A percentile compares a stretch with the other conserved stretches of the same genome.
phyloP scores from a whole-genome alignment of 805 yeast species.

The Metschnikowia drakensbergensis region DNA sequence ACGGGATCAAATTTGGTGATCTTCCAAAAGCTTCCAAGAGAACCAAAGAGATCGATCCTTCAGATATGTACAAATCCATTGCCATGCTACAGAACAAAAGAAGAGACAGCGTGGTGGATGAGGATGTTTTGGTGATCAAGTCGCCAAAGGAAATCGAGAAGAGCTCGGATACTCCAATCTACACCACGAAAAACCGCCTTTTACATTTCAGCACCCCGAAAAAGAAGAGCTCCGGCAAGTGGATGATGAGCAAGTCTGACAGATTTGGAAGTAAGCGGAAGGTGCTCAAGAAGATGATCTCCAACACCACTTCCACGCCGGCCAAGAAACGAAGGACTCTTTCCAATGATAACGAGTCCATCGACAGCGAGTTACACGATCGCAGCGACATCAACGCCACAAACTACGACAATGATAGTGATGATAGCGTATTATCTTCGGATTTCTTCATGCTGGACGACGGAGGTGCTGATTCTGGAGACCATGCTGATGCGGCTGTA shows the following conservation, averaged over 20 bases:
- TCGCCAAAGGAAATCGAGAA: constrained; percentile 73
- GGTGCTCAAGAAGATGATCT: constrained; percentile 24
- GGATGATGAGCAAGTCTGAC: constrained; percentile 8
- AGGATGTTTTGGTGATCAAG: constrained; percentile 72
- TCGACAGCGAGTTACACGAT: constrained; percentile 11
- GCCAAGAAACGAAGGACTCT: constrained; percentile 2
- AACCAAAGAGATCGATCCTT: constrained; percentile 54
- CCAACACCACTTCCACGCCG: constrained; percentile 14
- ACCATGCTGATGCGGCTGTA: constrained; percentile 4
- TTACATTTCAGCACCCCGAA: constrained; percentile 2
- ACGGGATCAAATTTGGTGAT: constrained; percentile 54
- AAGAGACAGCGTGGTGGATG: constrained; percentile 38
- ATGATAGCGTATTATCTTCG: constrained; percentile 4
- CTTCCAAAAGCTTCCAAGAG: constrained; percentile 55
- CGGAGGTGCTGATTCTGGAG: background rate
- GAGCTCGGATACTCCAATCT: constrained; percentile 32
- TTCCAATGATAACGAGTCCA: constrained; percentile 11
- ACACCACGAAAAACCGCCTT: constrained; percentile 22
- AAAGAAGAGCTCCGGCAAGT: constrained; percentile 8
- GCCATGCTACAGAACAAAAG: constrained; percentile 65
- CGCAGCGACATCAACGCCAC: constrained; percentile 7
- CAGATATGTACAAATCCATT: constrained; percentile 80
- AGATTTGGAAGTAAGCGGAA: constrained; percentile 17
- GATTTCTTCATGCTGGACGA: constrained; percentile 1
- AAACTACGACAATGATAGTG: constrained; percentile 7